phyloP scores from a whole-genome alignment of 208 protist genomes.

The Trypanosoma scelopori region DNA sequence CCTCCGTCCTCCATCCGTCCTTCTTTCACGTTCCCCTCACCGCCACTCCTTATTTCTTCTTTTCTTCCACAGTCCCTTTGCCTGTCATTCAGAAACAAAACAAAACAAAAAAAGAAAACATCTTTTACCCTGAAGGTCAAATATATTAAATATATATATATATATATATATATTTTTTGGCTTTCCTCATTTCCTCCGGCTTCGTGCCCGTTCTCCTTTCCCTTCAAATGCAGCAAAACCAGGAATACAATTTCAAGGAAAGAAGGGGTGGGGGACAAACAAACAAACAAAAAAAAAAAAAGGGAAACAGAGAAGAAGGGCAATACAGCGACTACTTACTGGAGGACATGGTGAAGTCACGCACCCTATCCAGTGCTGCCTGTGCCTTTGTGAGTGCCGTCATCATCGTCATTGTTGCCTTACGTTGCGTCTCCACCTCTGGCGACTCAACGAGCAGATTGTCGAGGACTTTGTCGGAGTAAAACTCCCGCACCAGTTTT shows the following conservation, averaged over 20 bases:
- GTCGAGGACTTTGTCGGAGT: conserved; percentile 91
- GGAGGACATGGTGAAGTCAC: conserved; percentile 56
- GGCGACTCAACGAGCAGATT: conserved; percentile 94
- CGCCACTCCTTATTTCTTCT: no score
- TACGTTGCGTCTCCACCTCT: conserved; percentile 83
- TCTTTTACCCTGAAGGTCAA: no score
- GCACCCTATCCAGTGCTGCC: conserved; percentile 80
- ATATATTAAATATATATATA: no score
- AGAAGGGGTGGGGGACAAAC: no score
- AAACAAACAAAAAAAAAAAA: no score
- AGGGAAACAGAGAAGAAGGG: neutral
- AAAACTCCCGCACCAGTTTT: conserved; percentile 93
- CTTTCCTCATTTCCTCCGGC: no score
- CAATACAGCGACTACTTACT: neutral
- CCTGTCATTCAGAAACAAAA: neutral
- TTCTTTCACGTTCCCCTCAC: no score
- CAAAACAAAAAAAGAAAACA: neutral
- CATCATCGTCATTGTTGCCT: conserved; percentile 90
- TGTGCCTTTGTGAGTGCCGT: conserved; percentile 85
- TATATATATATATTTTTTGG: no score
- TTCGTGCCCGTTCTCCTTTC: no score
- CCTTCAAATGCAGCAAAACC: no score
- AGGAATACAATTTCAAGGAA: no score
- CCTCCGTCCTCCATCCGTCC: conserved; percentile 5
- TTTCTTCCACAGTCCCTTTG: conserved; percentile 6